Evolutionary conservation across 2,329 filamentous ascomycete species (phyloP), one percentile per base, ranked within the genome.

Genomic region (Cadophora malorum): DNA sequence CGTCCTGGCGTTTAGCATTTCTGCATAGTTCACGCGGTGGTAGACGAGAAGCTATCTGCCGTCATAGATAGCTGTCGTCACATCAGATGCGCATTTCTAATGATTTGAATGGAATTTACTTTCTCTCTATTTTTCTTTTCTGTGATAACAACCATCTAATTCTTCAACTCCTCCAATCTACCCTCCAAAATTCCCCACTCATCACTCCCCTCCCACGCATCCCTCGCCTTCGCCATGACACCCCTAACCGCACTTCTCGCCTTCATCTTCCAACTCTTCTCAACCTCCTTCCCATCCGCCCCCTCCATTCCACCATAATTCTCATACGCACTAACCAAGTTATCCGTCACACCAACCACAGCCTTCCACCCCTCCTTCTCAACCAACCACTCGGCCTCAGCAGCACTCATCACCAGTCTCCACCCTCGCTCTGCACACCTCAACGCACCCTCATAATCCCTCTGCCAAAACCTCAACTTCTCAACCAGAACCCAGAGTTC

Each of bases 381-480:
- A 0, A 72, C 61, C 8, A 74, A 65, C 75, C 78, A 79, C 10
- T 69, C 72, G 53, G 76, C 82, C 76, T 80, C 77, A 78, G 80
- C 76, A 33, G 87, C 82, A 0, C 90, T 87, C 0, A 91, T 88
- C 19, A 64, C 50, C 25, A 64, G 33, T 1, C 96, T 87, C 94
- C 95, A 99, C 0, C 91, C 93, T 77, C 95, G 94, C 80, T 98
- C 96, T 35, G 94, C 88, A 1, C 92, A 93, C 6, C 94, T 91
- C 1, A 98, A 83, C 4, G 94, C 92, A 1, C 89, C 89, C 0
- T 82, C 80, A 1, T 90, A 91, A 64, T 92, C 90, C 2, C 86
- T 81, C 8, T 89, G 86, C 88, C 93, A 97, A 16, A 90, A 83
- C 4, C 92, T 88, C 19, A 96, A 82, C 5, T 89, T 88, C 0